Percentiles rank a stretch among this genome's conserved stretches.
phyloP scores from a whole-genome alignment of 805 yeast genomes.

The Teunomyces barrocoloradensis region DNA sequence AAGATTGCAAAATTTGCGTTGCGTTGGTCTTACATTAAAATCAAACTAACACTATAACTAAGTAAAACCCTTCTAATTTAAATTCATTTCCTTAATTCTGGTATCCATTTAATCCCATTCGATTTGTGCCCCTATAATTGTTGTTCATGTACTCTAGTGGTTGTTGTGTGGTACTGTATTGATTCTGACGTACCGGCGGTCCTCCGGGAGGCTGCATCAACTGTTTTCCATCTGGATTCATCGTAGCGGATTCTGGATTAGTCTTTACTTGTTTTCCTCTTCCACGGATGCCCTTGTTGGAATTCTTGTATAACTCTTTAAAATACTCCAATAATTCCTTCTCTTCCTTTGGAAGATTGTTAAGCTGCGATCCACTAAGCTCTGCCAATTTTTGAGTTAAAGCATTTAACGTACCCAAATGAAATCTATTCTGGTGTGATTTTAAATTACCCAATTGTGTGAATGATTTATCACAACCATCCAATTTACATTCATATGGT shows the following conservation, averaged over 20 bases:
- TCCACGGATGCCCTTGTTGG: slow-evolving; percentile 89
- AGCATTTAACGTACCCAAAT: slow-evolving; percentile 62
- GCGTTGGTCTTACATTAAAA: neutral
- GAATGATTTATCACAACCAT: slow-evolving; percentile 77
- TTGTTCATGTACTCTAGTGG: slow-evolving; percentile 11
- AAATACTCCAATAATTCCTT: slow-evolving; percentile 72
- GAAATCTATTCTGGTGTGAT: slow-evolving; percentile 91
- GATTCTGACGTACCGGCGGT: neutral
- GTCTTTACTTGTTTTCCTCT: slow-evolving; percentile 56
- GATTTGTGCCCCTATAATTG: slow-evolving; percentile 11
- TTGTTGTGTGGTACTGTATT: neutral
- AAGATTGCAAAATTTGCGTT: neutral
- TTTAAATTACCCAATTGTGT: slow-evolving; percentile 92
- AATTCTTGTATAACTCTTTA: slow-evolving; percentile 77
- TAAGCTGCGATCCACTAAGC: slow-evolving; percentile 45
- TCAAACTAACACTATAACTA: slow-evolving; percentile 3
- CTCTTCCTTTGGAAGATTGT: slow-evolving; percentile 58
- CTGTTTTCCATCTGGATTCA: neutral
- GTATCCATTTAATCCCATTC: slow-evolving; percentile 6
- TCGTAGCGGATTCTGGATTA: neutral
- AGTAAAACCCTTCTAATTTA: neutral
- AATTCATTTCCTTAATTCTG: slow-evolving; percentile 4
- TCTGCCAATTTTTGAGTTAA: slow-evolving; percentile 69
- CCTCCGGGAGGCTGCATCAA: slow-evolving; percentile 1
- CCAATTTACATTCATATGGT: slow-evolving; percentile 78